Conservation (phyloP, 2,329 filamentous ascomycete species). For the Hymenotorrendiella dingleyae region DNA sequence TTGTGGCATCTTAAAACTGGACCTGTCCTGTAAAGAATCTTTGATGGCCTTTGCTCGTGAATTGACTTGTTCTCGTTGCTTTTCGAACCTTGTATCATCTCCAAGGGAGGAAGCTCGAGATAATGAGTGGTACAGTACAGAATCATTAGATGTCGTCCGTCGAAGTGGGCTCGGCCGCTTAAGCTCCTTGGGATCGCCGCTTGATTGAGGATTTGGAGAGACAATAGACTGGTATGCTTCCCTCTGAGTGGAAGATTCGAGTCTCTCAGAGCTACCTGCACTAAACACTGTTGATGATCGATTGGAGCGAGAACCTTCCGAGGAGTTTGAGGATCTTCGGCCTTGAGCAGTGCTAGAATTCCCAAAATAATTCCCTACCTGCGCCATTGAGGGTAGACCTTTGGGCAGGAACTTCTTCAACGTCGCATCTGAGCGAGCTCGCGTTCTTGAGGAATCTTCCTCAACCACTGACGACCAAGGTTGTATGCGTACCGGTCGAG, state of each 20-base stretch:
- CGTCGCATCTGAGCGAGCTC: conserved; percentile 50
- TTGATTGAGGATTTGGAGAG: conserved; percentile 8
- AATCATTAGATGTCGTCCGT: conserved; percentile 69
- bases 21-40: conserved; percentile 75
- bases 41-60: conserved; percentile 84
- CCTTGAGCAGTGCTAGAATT: conserved; percentile 15
- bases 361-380: conserved; percentile 26
- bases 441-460: conserved; percentile 35
- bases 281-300: conserved; percentile 8
- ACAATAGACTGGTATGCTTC: conserved; percentile 12
- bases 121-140: conserved; percentile 66
- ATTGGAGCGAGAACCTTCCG: conserved; percentile 1
- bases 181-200: conserved; percentile 3
- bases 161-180: conserved; percentile 36
- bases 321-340: conserved; percentile 6
- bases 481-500: conserved; percentile 28
- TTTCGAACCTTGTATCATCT: conserved; percentile 73
- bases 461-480: conserved; percentile 42
- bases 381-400: conserved; percentile 46
- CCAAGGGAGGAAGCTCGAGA: conserved; percentile 79
- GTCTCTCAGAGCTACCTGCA: conserved; percentile 4
- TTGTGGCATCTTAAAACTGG: conserved; percentile 66
- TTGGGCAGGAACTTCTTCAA: conserved; percentile 49
- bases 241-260: conserved; percentile 4
- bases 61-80: conserved; percentile 81